A percentile compares a stretch with the other conserved stretches of the same genome.
phyloP scores from a whole-genome alignment of 225 moss, liverwort and hornwort species.

The Pseudoscleropodium purum region DNA sequence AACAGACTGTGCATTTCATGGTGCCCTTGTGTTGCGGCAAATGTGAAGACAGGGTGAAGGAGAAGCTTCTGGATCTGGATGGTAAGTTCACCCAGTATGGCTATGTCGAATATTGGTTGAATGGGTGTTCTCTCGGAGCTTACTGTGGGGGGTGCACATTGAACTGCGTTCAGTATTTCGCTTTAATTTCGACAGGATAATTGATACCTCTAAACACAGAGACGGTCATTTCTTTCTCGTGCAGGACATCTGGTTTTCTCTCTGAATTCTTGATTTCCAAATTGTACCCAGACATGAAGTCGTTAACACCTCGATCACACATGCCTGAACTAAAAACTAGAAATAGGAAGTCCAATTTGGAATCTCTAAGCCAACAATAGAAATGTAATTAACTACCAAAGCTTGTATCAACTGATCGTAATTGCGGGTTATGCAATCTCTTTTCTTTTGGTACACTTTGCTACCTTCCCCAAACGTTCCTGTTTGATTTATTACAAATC shows the following conservation, averaged over 20 bases:
- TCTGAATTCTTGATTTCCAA: not conserved
- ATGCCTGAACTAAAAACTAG: too few species aligned
- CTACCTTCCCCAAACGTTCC: not conserved
- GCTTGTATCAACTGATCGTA: not conserved
- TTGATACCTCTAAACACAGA: not conserved
- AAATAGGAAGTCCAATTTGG: not conserved
- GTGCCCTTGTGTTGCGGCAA: slow-evolving; percentile 38
- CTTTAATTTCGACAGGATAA: not conserved
- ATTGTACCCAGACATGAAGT: not conserved
- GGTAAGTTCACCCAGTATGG: not conserved
- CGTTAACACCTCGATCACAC: not conserved
- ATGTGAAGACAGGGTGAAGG: slow-evolving; percentile 20
- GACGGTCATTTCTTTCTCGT: too few species aligned
- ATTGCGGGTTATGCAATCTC: too few species aligned
- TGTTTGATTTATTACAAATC: not conserved
- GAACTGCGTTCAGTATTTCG: not conserved
- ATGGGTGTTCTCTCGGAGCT: not conserved
- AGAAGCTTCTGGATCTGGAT: slow-evolving; percentile 24
- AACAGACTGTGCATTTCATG: slow-evolving; percentile 29
- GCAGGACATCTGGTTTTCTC: not conserved
- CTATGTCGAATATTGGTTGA: not conserved
- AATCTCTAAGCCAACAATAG: not conserved
- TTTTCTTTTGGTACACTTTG: too few species aligned
- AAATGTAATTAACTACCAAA: not conserved
- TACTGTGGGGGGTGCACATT: too few species aligned